Base-by-base conservation (phyloP, 2,329 filamentous ascomycete genomes). In the Ilyonectria mors-panacis region DNA sequence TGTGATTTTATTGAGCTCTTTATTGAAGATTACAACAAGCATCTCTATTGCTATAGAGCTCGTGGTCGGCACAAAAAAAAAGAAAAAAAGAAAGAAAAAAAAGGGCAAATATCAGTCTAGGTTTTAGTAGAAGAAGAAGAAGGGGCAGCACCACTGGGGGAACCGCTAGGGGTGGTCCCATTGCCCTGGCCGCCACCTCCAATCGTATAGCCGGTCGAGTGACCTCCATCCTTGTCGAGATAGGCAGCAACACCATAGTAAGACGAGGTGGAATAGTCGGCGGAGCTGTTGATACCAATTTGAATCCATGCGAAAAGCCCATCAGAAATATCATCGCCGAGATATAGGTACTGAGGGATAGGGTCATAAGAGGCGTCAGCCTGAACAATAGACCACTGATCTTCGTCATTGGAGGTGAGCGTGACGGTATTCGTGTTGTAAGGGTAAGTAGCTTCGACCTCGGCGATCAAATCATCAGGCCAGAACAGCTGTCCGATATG, bases 401-500 rank as follows among this genome's bases (percentile, higher is more conserved):
- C 88, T 0, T 86, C 79, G 12, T 79, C 78, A 72, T 90, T 89
- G 55, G 75, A 78, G 15, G 83, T 87, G 30, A 84, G 69, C 66
- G 68, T 84, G 80, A 1, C 76, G 80, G 75, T 86, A n/a, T n/a
- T 86, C 59, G 75, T 76, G 28, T 67, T 76, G 77, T 86, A 86
- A 1, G 87, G 87, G 1, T 75, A 66, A n/a, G n/a, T 0, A 79
- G 79, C 28, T 74, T 75, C 63, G 87, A n/a, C 85, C 54, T 89
- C 85, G 23, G 79, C 71, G 75, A 67, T 63, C 87, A 82, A 39
- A 90, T 83, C 66, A 82, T 89, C 74, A 89, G 85, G 77, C 90
- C 87, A 75, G 89, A 88, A 82, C 88, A 91, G 65, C 77, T 91
- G 89, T 15, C 89, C 89, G 37, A 90, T 84, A 77, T 91, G 88